These are phyloP conservation scores for Lactifluus subvellereus DNA, from an alignment of 768 basidiomycete species.

Conservation along the genomic window DNA sequence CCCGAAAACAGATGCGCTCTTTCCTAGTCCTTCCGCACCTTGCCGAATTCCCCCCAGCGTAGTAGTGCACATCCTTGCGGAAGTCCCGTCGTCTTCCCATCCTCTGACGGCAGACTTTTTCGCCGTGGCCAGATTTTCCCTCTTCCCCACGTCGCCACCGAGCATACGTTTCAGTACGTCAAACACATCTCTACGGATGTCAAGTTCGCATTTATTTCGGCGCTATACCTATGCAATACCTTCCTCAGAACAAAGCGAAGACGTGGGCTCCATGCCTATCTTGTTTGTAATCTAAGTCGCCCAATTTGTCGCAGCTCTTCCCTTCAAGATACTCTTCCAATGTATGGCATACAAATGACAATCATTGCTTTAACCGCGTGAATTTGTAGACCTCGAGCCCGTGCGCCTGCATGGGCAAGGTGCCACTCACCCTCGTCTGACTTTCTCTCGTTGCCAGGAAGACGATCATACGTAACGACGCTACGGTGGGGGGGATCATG, in stretches of 20 bases:
- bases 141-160: slow-evolving; percentile 19
- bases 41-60: slow-evolving; percentile 2
- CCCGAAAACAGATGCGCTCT: slow-evolving; percentile 23
- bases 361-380: neutral
- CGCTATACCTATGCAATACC: neutral
- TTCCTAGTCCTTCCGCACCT: slow-evolving; percentile 14
- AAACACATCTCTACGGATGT: slow-evolving; percentile 15
- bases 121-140: neutral
- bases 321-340: slow-evolving; percentile 21
- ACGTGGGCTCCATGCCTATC: slow-evolving; percentile 10
- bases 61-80: neutral
- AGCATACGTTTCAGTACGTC: slow-evolving; percentile 23
- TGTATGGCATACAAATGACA: slow-evolving; percentile 4
- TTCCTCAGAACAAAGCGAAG: neutral
- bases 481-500: neutral
- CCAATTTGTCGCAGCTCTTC: slow-evolving; percentile 20
- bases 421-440: slow-evolving; percentile 70
- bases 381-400: slow-evolving; percentile 16
- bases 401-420: slow-evolving; percentile 57
- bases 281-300: slow-evolving; percentile 5
- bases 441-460: slow-evolving; percentile 40
- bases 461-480: slow-evolving; percentile 21
- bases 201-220: slow-evolving; percentile 14
- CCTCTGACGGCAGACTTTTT: slow-evolving; percentile 23
- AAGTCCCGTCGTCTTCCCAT: slow-evolving; percentile 8